phyloP scores from a whole-genome alignment of 306 rosid species.

The Glycine soja region DNA sequence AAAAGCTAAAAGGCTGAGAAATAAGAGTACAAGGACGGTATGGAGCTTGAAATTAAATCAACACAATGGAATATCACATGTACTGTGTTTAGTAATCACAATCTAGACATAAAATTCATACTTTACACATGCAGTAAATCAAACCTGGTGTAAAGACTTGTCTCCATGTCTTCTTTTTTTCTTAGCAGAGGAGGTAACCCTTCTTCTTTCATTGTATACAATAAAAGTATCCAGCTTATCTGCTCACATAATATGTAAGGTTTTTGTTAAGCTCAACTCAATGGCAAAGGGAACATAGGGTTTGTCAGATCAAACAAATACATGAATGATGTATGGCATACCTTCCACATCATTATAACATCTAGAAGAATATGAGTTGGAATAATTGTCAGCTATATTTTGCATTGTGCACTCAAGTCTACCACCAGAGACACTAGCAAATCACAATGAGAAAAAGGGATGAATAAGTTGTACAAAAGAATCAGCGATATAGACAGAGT shows the following conservation, averaged over 20 bases:
- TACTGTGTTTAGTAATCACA: slow-evolving; percentile 26
- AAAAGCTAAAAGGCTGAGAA: background rate
- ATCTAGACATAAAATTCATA: slow-evolving; percentile 17
- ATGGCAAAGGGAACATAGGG: slow-evolving; percentile 35
- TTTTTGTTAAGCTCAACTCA: slow-evolving; percentile 42
- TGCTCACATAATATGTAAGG: slow-evolving; percentile 50
- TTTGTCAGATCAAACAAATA: slow-evolving; percentile 40
- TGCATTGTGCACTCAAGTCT: slow-evolving; percentile 99
- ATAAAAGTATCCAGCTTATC: slow-evolving; percentile 85
- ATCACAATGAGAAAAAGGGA: slow-evolving; percentile 43
- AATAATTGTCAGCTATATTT: slow-evolving; percentile 90
- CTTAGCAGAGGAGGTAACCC: slow-evolving; percentile 96
- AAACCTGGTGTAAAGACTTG: slow-evolving; percentile 89
- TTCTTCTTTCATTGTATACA: slow-evolving; percentile 86
- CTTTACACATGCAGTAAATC: slow-evolving; percentile 38
- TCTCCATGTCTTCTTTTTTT: slow-evolving; percentile 69
- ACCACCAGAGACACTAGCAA: slow-evolving; percentile 77
- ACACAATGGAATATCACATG: slow-evolving; percentile 26
- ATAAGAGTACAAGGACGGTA: slow-evolving; percentile 11
- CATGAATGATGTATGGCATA: slow-evolving; percentile 34
- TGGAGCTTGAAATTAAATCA: slow-evolving; percentile 28
- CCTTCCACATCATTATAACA: slow-evolving; percentile 76
- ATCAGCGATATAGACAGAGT: slow-evolving; percentile 28
- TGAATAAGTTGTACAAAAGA: slow-evolving; percentile 15
- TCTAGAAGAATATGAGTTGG: slow-evolving; percentile 66